Evolutionary conservation across 2,329 filamentous ascomycete genomes (phyloP), one percentile per base, ranked within the genome.

Genomic region (Aspergillus neotritici): DNA sequence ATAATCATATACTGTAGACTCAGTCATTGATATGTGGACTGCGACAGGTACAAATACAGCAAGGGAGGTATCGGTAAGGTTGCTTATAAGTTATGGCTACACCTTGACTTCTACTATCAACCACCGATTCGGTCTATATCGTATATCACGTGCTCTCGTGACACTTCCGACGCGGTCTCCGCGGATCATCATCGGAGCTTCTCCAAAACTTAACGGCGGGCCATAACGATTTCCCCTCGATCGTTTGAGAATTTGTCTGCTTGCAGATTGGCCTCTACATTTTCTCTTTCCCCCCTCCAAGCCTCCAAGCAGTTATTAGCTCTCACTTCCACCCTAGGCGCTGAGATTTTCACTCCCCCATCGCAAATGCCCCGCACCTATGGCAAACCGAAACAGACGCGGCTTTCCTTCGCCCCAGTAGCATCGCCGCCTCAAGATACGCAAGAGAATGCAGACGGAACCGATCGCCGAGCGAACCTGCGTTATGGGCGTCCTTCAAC

Each of bases 341-440:
- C 14, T 11, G 11, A 21, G 25, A 4, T 13, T 17, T 13, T 12
- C 16, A 13, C 30, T 38, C n/a, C 37, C 28, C 42, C 37, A 41
- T 38, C 44, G 38, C 38, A 17, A 9, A 65, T 65, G 63, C 57
- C 62, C 46, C 58, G 60, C 53, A 60, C 52, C 40, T 49, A 53
- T 34, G 50, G 51, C 34, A 64, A 63, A 49, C 49, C 47, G 40
- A 66, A 66, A 51, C 70, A 73, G 54, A 67, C 69, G 39, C 67
- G 65, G 37, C 62, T 73, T 31, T 52, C 65, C n/a, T 72, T 72
- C 50, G 60, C 65, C 9, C 55, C 69, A 15, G 42, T 64, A 11
- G 46, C 58, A 28, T 56, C 62, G 10, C 50, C 60, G 1, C 56
- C 64, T 5, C 51, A 55, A 5, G 55, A 48, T 13, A 51, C 35